These are phyloP conservation scores for Pseudoneurospora amorphoporcata DNA, from an alignment of 495 filamentous ascomycete genomes.

Conservation along the genomic window DNA sequence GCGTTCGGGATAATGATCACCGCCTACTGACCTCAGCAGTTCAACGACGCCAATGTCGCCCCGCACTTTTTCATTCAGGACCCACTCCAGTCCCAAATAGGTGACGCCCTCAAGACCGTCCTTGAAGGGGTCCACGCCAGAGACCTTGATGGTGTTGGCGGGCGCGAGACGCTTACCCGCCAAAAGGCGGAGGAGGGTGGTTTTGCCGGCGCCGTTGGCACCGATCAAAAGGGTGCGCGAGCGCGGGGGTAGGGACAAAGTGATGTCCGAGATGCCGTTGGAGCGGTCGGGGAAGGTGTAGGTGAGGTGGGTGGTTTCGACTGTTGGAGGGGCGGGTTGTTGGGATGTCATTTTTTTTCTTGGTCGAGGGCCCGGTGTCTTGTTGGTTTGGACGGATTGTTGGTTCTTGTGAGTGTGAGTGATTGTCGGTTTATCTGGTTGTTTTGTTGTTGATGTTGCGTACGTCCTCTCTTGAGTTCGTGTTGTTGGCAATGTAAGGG, in stretches of 20 bases:
- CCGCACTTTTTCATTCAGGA: conserved; percentile 92
- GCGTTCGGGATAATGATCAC: conserved; percentile 66
- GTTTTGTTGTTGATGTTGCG: background rate
- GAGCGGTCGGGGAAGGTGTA: conserved; percentile 83
- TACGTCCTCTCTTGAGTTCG: background rate
- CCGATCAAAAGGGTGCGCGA: conserved; percentile 90
- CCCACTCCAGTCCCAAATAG: conserved; percentile 96
- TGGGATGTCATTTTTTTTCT: background rate
- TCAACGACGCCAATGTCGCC: conserved; percentile 88
- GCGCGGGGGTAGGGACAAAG: conserved; percentile 64
- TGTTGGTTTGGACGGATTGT: background rate
- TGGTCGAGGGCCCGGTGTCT: background rate
- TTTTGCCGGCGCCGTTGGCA: conserved; percentile 96
- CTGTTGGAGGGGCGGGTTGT: conserved; percentile 18
- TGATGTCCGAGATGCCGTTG: conserved; percentile 58
- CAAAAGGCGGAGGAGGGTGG: conserved; percentile 75
- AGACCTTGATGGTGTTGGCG: conserved; percentile 55
- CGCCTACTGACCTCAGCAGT: conserved; percentile 76
- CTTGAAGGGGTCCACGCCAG: conserved; percentile 83
- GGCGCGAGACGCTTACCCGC: conserved; percentile 93
- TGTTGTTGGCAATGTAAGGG: background rate
- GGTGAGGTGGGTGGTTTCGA: conserved; percentile 64
- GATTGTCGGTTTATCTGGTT: background rate
- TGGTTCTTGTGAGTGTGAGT: background rate
- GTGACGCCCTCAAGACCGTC: conserved; percentile 82